Evolutionary conservation across 306 rosid species (phyloP).

Genomic region (Lablab purpureus): DNA sequence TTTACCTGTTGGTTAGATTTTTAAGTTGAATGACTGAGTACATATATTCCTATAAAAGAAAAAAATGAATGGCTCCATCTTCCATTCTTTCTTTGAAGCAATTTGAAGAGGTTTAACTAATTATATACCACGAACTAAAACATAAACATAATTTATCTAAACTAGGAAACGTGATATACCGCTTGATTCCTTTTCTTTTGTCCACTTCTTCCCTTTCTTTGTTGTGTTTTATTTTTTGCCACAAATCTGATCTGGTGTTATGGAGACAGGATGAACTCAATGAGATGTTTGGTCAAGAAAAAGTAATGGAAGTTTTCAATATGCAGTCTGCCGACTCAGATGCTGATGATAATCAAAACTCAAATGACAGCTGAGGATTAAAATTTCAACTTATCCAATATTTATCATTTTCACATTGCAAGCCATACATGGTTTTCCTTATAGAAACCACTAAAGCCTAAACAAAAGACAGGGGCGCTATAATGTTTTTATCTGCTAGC

Average conservation of each 20-base stretch:
- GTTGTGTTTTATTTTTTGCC: background rate
- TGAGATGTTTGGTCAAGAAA: conserved; percentile 43
- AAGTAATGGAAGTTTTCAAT: conserved; percentile 40
- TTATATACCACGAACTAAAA: background rate
- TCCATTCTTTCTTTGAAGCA: conserved; percentile 6
- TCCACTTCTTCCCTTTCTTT: background rate
- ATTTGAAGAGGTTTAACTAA: background rate
- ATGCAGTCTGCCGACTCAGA: background rate
- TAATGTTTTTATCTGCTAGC: background rate
- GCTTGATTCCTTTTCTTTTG: background rate
- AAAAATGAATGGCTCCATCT: background rate
- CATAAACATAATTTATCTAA: background rate
- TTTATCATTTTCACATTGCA: background rate
- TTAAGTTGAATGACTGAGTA: conserved; percentile 6
- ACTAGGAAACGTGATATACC: background rate
- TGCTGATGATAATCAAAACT: conserved; percentile 8
- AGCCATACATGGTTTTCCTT: background rate
- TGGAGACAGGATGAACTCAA: conserved; percentile 52
- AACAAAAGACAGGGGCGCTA: background rate
- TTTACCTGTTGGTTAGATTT: background rate
- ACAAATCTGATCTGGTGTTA: conserved; percentile 22
- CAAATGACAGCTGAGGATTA: conserved; percentile 7
- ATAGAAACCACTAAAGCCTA: background rate
- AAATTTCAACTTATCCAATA: background rate
- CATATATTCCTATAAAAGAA: background rate